Base-by-base conservation (phyloP, 768 basidiomycete genomes). In the Kwoniella botswanensis region DNA sequence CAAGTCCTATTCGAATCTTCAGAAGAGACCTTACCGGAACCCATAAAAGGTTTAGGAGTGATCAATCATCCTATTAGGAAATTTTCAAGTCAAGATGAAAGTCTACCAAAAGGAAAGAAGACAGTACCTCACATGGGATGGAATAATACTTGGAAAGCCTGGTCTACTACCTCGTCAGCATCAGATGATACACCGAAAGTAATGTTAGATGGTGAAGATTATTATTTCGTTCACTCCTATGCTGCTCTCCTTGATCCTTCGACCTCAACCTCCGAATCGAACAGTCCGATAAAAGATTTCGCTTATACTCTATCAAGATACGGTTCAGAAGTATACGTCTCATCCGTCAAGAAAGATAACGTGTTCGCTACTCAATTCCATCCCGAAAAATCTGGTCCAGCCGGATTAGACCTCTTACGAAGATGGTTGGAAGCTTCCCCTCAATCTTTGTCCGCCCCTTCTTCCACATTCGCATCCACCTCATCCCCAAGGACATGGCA, bases 201-300 rank as follows among this genome's bases (percentile, higher is more conserved):
- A 4, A 63, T 78, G 50, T 65, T 82, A 71, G 60, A 78, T 54
- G 75, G 81, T n/a, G 86, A 89, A 21, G 90, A 90, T 79, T 98
- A 95, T 82, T 99, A 99, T 85, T 99, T 95, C 82, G 95, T 99
- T 43, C 97, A 99, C 85, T 98, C 97, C 15, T 99, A 89, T 86
- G 79, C 73, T 15, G 77, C 74, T 13, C 67, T 77, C 13, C 55
- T 81, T 22, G 88, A 50, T 43, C 57, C 54, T 13, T 50, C 29
- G 1, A 85, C 88, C 76, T 86, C 87, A 15, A 24, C 57, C 17
- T 61, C 56, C 10, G 29, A 58, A 1, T 35, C 3, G 56, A 26
- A 56, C 41, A 46, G 55, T n/a, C 58, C 87, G 5, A 62, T 89
- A 22, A 88, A 90, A 54, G 83, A 88, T 67, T 98, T 93, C 91